phyloP scores from a whole-genome alignment of 768 basidiomycete species.

The Phylloporus sp. region DNA sequence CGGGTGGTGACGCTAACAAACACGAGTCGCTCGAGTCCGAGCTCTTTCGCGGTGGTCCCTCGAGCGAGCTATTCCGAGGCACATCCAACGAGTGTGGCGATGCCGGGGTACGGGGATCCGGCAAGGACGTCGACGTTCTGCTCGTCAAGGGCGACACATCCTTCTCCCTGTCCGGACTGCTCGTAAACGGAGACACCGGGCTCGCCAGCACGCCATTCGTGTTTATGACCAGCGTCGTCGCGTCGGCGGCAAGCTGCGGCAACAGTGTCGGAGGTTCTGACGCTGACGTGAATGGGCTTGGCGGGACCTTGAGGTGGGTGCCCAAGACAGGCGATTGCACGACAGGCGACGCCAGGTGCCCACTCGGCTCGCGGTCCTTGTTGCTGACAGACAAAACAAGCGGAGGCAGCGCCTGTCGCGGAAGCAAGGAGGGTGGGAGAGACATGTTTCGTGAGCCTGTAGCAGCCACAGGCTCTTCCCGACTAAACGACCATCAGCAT shows the following conservation, averaged over 20 bases:
- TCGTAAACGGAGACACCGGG: constrained; percentile 12
- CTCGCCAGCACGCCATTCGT: constrained; percentile 7
- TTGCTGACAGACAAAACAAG: constrained; percentile 11
- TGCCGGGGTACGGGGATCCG: constrained; percentile 6
- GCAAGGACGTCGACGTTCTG: constrained; percentile 12
- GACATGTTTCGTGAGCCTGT: constrained; percentile 4
- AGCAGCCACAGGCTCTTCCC: constrained; percentile 20
- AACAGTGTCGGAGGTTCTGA: constrained; percentile 18
- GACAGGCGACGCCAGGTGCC: constrained; percentile 3
- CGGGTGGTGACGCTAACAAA: constrained; percentile 38
- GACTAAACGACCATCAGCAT: constrained; percentile 9
- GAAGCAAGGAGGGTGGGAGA: constrained; percentile 20
- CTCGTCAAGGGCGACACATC: constrained; percentile 14
- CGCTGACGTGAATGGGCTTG: constrained; percentile 35
- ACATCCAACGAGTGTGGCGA: constrained; percentile 18
- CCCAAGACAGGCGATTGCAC: constrained; percentile 38
- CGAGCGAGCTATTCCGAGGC: constrained; percentile 16
- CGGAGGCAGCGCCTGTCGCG: constrained; percentile 18
- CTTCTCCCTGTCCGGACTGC: constrained; percentile 17
- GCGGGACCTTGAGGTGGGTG: constrained; percentile 26
- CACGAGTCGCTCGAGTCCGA: constrained; percentile 31
- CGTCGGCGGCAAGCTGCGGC: constrained; percentile 1
- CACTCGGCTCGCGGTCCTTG: constrained; percentile 1
- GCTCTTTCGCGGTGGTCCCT: constrained; percentile 18
- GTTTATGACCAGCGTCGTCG: neutral